A percentile compares a stretch with the other conserved stretches of the same genome.
These are phyloP conservation scores for Vitis hybrid DNA, from an alignment of 177 flowering plant species.

Conservation along the genomic window DNA sequence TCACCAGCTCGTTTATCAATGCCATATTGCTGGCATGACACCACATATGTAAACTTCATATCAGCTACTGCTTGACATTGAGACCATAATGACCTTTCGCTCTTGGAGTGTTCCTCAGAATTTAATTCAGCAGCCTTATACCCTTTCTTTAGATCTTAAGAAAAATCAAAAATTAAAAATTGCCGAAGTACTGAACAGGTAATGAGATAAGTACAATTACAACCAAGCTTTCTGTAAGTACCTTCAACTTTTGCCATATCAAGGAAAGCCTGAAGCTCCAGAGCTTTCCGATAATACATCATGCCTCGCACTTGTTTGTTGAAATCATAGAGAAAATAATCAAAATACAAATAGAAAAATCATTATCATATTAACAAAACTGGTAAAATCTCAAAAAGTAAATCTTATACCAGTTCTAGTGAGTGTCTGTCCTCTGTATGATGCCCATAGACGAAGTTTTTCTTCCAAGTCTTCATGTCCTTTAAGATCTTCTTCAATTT, in stretches of 20 bases:
- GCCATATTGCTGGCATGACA: slow-evolving; percentile 69
- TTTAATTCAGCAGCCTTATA: slow-evolving; percentile 49
- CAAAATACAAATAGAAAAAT: neutral
- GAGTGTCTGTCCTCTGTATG: slow-evolving; percentile 89
- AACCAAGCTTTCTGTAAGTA: slow-evolving; percentile 17
- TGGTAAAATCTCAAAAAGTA: neutral
- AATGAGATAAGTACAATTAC: neutral
- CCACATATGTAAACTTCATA: slow-evolving; percentile 68
- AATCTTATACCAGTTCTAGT: slow-evolving; percentile 67
- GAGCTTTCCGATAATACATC: slow-evolving; percentile 94
- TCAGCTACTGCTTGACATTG: slow-evolving; percentile 65
- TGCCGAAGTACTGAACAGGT: neutral
- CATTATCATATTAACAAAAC: neutral
- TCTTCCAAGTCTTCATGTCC: slow-evolving; percentile 48
- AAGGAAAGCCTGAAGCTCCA: slow-evolving; percentile 93
- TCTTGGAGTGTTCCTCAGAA: slow-evolving; percentile 38
- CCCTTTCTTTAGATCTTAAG: slow-evolving; percentile 53
- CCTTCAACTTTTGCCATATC: slow-evolving; percentile 92
- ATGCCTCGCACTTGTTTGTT: slow-evolving; percentile 71
- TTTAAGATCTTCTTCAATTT: slow-evolving; percentile 60
- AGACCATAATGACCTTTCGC: slow-evolving; percentile 45
- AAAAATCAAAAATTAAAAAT: neutral
- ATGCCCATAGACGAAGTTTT: slow-evolving; percentile 89
- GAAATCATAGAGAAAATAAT: neutral
- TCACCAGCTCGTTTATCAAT: slow-evolving; percentile 60